A percentile compares a stretch with the other conserved stretches of the same genome.
These are phyloP conservation scores for Colletotrichum orbiculare DNA, from an alignment of 2,329 filamentous ascomycete species.

Conservation along the genomic window DNA sequence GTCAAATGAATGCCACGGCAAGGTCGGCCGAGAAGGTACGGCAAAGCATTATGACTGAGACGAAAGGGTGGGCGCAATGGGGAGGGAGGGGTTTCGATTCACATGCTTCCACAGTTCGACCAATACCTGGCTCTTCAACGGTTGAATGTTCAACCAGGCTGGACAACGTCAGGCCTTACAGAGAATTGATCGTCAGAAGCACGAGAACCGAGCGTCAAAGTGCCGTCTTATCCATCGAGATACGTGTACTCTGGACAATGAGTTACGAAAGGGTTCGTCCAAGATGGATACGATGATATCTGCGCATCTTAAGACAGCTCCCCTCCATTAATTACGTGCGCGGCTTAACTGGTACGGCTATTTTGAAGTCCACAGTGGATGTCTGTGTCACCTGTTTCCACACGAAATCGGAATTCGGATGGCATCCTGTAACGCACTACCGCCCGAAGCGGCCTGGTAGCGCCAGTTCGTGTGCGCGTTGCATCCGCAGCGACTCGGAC, in stretches of 20 bases:
- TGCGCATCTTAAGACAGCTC: conserved; percentile 25
- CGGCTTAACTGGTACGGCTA: background rate
- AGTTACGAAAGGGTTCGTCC: no score
- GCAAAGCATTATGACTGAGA: conserved; percentile 25
- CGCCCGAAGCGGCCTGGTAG: conserved; percentile 9
- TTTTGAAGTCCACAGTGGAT: background rate
- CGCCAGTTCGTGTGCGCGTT: conserved; percentile 5
- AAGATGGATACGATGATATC: conserved; percentile 26
- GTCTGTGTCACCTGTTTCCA: conserved; percentile 24
- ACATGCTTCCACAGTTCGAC: conserved; percentile 14
- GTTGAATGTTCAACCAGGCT: no score
- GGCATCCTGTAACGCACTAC: conserved; percentile 4
- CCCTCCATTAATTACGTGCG: background rate
- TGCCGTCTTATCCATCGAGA: conserved; percentile 15
- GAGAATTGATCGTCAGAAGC: background rate
- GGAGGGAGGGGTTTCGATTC: conserved; percentile 16
- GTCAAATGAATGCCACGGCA: conserved; percentile 27
- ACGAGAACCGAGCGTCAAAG: conserved; percentile 11
- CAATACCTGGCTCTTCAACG: background rate
- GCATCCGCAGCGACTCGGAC: conserved; percentile 1
- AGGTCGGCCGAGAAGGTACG: conserved; percentile 25
- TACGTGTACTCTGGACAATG: no score
- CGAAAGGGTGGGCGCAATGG: conserved; percentile 1
- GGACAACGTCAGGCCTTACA: no score
- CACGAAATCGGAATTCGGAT: conserved; percentile 24